Conservation (phyloP, 345 rosid genomes). For the Clausena lansium region DNA sequence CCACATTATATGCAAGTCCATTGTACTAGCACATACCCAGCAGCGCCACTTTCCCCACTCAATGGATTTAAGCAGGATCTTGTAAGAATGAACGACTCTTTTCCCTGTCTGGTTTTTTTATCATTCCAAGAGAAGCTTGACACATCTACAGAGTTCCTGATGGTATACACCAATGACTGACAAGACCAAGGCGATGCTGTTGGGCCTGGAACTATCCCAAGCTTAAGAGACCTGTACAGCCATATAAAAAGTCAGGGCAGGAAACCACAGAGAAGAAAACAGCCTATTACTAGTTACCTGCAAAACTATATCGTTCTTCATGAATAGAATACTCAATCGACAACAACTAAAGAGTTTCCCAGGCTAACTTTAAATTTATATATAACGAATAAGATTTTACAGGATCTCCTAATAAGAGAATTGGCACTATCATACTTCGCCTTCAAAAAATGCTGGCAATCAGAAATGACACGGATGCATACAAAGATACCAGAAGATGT, state of each 20-base stretch:
- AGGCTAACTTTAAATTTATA: not conserved
- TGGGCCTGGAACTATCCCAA: slow-evolving; percentile 75
- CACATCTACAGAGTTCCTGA: slow-evolving; percentile 57
- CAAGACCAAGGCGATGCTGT: slow-evolving; percentile 44
- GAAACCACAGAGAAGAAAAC: slow-evolving; percentile 11
- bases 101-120: slow-evolving; percentile 68
- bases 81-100: slow-evolving; percentile 64
- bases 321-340: not conserved
- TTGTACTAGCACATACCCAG: slow-evolving; percentile 47
- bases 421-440: not conserved
- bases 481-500: not conserved
- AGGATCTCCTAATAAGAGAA: not conserved
- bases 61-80: slow-evolving; percentile 65
- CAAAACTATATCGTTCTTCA: not conserved
- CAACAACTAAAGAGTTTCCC: not conserved
- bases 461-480: not conserved
- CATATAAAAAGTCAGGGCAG: slow-evolving; percentile 2
- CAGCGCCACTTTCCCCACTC: slow-evolving; percentile 45
- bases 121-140: slow-evolving; percentile 73
- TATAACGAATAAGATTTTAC: not conserved
- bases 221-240: slow-evolving; percentile 65
- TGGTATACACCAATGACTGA: slow-evolving; percentile 52
- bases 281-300: not conserved
- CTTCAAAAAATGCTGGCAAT: not conserved
- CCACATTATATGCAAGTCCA: not conserved